Percentiles rank a stretch among this genome's conserved stretches.
phyloP scores from a whole-genome alignment of 352 stramenopile species.

The Thalassiosira mediterranea region DNA sequence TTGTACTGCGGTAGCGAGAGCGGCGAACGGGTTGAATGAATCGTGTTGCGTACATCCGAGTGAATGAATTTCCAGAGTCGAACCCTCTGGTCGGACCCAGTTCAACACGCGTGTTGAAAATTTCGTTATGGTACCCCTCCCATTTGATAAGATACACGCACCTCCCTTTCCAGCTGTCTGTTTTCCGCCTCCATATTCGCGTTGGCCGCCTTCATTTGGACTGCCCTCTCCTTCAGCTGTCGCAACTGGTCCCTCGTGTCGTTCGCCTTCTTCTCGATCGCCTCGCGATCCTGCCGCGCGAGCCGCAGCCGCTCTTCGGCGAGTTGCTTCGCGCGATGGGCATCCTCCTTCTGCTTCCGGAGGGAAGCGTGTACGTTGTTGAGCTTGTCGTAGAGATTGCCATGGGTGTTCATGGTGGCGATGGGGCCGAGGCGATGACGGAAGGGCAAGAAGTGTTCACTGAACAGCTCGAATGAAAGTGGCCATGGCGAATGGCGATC shows the following conservation, averaged over 20 bases:
- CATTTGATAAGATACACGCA: conserved; percentile 32
- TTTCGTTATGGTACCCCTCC: no score
- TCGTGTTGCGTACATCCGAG: background rate
- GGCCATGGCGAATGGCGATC: no score
- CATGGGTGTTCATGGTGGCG: no score
- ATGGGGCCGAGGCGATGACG: no score
- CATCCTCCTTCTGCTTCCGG: conserved; percentile 57
- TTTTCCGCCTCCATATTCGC: conserved; percentile 42
- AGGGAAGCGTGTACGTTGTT: conserved; percentile 49
- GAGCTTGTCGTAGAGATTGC: conserved; percentile 59
- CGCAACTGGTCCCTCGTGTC: conserved; percentile 37
- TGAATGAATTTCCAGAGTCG: no score
- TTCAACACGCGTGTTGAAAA: no score
- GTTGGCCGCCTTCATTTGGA: conserved; percentile 14
- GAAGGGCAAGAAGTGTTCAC: no score
- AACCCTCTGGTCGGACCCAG: no score
- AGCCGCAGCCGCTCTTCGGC: conserved; percentile 55
- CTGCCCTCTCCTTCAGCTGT: conserved; percentile 13
- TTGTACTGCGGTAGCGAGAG: conserved; percentile 31
- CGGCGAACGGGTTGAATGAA: conserved; percentile 7
- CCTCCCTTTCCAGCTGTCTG: conserved; percentile 53
- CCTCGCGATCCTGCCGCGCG: conserved; percentile 43
- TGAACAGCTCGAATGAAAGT: no score
- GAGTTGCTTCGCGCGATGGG: conserved; percentile 52
- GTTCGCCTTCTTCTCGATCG: conserved; percentile 27